Base-by-base conservation (phyloP, 2,329 filamentous ascomycete genomes). In the Sclerotiophoma versabilis region DNA sequence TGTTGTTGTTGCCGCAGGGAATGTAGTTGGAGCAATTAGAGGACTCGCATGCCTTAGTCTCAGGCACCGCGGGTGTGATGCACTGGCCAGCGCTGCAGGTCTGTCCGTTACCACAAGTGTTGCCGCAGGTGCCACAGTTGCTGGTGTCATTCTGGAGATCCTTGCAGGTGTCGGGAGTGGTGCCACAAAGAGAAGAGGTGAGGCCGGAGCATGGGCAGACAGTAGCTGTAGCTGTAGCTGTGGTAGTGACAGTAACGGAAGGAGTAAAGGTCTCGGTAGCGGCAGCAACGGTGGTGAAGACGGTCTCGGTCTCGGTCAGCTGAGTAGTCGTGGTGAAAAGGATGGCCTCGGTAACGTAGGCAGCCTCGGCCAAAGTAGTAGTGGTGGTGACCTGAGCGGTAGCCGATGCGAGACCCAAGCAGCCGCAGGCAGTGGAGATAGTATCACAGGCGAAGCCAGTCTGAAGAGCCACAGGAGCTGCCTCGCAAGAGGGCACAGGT, bases 91-190 rank as follows among this genome's bases (percentile, higher is more conserved):
- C 52, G 10, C 10, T 23, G 36, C 52, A 55, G 5, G 25, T 20
- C 26, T 36, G 22, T 9, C 41, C 46, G 23, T 22, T 37, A 27
- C 30, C 32, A 36, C 52, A 55, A 29, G 39, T 33, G 38, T 57
- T 57, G 14, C 54, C 54, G 44, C 54, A 57, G 15, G 54, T 12
- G 5, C 54, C 54, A 44, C 54, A 57, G 48, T 57, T 57, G 43
- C 38, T 49, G 32, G 26, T 19, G 12, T 52, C 48, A 33, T 19
- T 39, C 48, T 57, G 54, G 11, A 57, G 48, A 23, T 57, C 47
- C 37, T 29, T 51, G 43, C 54, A 57, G 27, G 54, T 51, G 15
- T 51, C 47, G 5, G 54, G 32, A 6, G 43, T 47, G 5, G 43
- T 45, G 37, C 54, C 47, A 38, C 54, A 57, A 14, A 52, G 37